These are phyloP conservation scores for Exophiala sp. DNA, from an alignment of 2,329 filamentous ascomycete species.

Conservation along the genomic window DNA sequence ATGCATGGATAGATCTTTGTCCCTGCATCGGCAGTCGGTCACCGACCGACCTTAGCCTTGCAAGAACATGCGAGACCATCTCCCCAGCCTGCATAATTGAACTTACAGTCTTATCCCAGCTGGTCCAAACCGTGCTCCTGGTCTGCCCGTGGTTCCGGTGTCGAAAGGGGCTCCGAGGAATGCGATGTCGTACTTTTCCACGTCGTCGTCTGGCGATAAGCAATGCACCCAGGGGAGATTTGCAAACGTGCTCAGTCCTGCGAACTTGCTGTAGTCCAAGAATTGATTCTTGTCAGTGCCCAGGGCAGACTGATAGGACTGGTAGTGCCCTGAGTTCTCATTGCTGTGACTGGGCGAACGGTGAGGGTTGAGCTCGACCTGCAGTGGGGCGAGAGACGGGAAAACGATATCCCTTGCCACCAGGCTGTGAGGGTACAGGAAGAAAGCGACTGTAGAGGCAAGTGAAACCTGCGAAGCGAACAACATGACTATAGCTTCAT, in stretches of 20 bases:
- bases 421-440: constrained; percentile 3
- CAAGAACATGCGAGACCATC: too few species aligned
- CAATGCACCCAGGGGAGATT: constrained; percentile 34
- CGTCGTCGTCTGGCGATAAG: constrained; percentile 25
- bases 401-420: constrained; percentile 31
- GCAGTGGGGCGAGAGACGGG: constrained; percentile 29
- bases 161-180: constrained; percentile 49
- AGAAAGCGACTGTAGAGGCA: neutral
- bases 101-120: constrained; percentile 42
- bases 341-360: neutral
- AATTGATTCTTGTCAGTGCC: constrained; percentile 35
- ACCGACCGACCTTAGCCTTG: neutral
- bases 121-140: constrained; percentile 50
- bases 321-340: neutral
- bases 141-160: constrained; percentile 48
- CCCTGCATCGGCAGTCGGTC: too few species aligned
- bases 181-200: constrained; percentile 37
- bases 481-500: constrained; percentile 3
- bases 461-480: neutral
- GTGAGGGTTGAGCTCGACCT: constrained; percentile 12
- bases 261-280: constrained; percentile 41
- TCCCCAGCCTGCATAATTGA: too few species aligned
- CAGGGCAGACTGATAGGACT: constrained; percentile 17
- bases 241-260: constrained; percentile 34
- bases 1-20: too few species aligned